Percentiles rank a stretch among this genome's conserved stretches.
Conservation (phyloP, 1,139 yeast species). For the Yamadazyma buinensis region DNA sequence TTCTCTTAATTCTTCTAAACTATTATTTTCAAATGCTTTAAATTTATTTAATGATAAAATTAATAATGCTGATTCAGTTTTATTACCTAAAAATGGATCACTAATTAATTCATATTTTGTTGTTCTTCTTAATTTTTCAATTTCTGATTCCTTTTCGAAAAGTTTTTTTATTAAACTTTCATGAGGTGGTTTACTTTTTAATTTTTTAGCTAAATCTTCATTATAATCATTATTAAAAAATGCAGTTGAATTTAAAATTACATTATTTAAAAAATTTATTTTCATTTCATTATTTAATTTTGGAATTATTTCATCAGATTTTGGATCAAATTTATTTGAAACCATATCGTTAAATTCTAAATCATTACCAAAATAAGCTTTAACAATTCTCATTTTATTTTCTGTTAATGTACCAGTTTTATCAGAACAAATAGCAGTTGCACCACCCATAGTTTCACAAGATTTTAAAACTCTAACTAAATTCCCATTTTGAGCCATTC, state of each 20-base stretch:
- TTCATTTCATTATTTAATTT: conserved; percentile 30
- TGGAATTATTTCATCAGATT: conserved; percentile 30
- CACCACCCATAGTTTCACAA: conserved; percentile 99
- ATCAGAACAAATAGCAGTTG: conserved; percentile 95
- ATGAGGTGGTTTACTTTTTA: conserved; percentile 27
- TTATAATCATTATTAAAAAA: conserved; percentile 61
- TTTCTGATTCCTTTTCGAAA: conserved; percentile 12
- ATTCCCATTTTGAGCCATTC: conserved; percentile 97
- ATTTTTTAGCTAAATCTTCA: conserved; percentile 29
- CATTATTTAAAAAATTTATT: conserved; percentile 51
- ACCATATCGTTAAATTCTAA: conserved; percentile 44
- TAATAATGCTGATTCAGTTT: conserved; percentile 89
- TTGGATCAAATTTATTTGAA: conserved; percentile 18
- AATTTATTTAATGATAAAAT: conserved; percentile 61
- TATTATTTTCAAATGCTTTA: conserved; percentile 34
- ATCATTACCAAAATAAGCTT: conserved; percentile 57
- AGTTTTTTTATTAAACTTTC: conserved; percentile 22
- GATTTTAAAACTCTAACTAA: conserved; percentile 89
- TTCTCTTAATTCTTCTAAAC: conserved; percentile 39
- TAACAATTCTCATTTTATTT: conserved; percentile 85
- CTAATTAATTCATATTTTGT: conserved; percentile 19
- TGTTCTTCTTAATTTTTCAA: conserved; percentile 19
- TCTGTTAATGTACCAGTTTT: conserved; percentile 96
- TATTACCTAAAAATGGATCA: conserved; percentile 81
- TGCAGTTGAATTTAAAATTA: conserved; percentile 81